Base-by-base conservation (phyloP, 176 grass and related monocot species). In the Oropetium thomaeum region DNA sequence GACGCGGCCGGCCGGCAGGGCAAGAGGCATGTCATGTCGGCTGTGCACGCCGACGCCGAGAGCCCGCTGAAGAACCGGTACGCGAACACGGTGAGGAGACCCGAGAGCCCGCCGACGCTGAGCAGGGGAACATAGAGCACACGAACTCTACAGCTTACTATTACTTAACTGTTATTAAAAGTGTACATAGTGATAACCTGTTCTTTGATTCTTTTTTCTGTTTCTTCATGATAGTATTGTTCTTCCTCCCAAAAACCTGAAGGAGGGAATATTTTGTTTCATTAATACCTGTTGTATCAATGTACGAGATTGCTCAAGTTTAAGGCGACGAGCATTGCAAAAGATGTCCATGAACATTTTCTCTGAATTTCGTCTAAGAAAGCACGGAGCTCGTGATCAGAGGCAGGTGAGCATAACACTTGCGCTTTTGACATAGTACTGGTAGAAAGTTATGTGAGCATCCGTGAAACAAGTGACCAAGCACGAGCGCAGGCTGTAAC, bases 1-100 rank as follows among this genome's bases (percentile, higher is more conserved):
- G 75, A 76, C 54, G 35, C 19, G 77, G 64, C 3, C n/a, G 10
- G 49, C 32, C 55, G 67, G 52, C 87, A 80, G 71, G 88, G 72
- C 7, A 87, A 86, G 67, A 74, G 61, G 72, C 81, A 86, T 57
- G 51, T 87, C 2, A 87, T 77, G 67, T 93, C 90, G 29, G 69
- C 85, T 27, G 87, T 97, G 62, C 87, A 97, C 64, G 80, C 93
- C 1, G 90, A 97, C 64, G 80, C 93, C 1, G 90, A 93, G 62
- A 70, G 55, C 78, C 81, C 82, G 23, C 67, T 90, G n/a, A n/a
- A n/a, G n/a, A n/a, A n/a, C 22, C 79, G 71, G 39, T 92, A 80
- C 54, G 62, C 72, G 63, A 88, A 59, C 61, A 60, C 60, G 10
- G 58, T 84, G 62, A 90, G 65, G 10, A 43, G 77, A 27, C 62